These are phyloP conservation scores for Ceratocystis lukuohia DNA, from an alignment of 2,329 filamentous ascomycete species.

Conservation along the genomic window DNA sequence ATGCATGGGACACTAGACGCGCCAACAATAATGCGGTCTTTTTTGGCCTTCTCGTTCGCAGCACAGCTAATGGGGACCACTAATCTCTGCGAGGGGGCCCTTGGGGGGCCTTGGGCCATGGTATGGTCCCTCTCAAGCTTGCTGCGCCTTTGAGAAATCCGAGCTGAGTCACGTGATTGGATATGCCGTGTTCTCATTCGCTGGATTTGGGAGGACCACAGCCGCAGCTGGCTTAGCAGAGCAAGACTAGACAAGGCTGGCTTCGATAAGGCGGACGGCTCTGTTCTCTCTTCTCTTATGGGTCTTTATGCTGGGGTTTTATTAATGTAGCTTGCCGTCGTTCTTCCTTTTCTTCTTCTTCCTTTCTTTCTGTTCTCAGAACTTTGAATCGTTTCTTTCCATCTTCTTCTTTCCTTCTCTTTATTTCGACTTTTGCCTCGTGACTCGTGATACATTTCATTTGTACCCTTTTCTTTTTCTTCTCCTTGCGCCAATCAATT, in stretches of 20 bases:
- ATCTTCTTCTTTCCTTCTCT: constrained; percentile 3
- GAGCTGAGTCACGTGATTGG: background rate
- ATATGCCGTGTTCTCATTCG: background rate
- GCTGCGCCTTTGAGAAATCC: constrained; percentile 6
- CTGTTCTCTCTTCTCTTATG: background rate
- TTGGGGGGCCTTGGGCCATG: background rate
- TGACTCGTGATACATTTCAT: constrained; percentile 7
- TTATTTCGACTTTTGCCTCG: constrained; percentile 9
- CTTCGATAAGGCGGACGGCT: too few species aligned
- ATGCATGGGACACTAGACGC: background rate
- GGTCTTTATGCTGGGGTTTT: background rate
- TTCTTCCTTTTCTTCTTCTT: background rate
- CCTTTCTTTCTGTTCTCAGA: background rate
- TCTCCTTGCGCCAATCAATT: background rate
- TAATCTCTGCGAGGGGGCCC: background rate
- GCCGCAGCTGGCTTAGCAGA: background rate
- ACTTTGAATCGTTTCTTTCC: background rate
- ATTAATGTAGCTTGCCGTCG: background rate
- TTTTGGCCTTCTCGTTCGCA: too few species aligned
- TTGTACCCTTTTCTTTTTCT: constrained; percentile 4
- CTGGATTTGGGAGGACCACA: background rate
- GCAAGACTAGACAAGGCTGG: background rate
- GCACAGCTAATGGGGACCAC: background rate
- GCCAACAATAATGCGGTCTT: background rate
- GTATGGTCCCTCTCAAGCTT: constrained; percentile 9